A percentile compares a stretch with the other conserved stretches of the same genome.
phyloP scores from a whole-genome alignment of 2,329 filamentous ascomycete genomes.

The Calcarisporium arbuscula region DNA sequence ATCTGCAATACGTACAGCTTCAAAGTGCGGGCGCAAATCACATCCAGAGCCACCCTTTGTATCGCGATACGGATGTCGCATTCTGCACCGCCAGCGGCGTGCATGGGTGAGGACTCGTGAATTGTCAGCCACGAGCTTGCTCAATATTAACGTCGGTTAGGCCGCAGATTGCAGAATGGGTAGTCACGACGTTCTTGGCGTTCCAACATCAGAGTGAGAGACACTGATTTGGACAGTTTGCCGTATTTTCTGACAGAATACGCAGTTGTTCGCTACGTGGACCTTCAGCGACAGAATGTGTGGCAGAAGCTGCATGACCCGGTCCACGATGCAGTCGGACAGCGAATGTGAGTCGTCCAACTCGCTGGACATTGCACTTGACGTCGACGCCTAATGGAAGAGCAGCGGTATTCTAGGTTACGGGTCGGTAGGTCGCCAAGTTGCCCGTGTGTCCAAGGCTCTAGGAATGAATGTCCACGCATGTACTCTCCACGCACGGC shows the following conservation, averaged over 20 bases:
- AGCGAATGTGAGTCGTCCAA: conserved; percentile 38
- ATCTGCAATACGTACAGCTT: conserved; percentile 47
- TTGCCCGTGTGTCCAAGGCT: conserved; percentile 51
- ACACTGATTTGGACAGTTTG: no score
- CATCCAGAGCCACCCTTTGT: conserved; percentile 39
- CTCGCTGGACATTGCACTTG: no score
- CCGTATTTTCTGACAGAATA: no score
- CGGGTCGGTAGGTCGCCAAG: conserved; percentile 47
- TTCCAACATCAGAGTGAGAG: no score
- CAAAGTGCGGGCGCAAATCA: conserved; percentile 48
- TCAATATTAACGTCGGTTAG: conserved; percentile 28
- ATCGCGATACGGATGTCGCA: conserved; percentile 40
- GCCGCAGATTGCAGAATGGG: conserved; percentile 52
- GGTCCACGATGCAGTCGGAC: conserved; percentile 37
- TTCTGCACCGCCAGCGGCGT: conserved; percentile 53
- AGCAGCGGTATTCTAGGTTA: conserved; percentile 47
- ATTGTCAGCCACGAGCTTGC: background rate
- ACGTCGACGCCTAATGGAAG: no score
- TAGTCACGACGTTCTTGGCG: conserved; percentile 44
- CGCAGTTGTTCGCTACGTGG: conserved; percentile 13
- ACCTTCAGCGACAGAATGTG: conserved; percentile 26
- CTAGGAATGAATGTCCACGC: conserved; percentile 69
- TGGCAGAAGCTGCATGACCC: conserved; percentile 32
- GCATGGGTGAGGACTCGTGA: conserved; percentile 39
- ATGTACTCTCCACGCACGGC: conserved; percentile 65